Conservation (phyloP, 179 eudicot genomes). For the Gypsophila paniculata region DNA sequence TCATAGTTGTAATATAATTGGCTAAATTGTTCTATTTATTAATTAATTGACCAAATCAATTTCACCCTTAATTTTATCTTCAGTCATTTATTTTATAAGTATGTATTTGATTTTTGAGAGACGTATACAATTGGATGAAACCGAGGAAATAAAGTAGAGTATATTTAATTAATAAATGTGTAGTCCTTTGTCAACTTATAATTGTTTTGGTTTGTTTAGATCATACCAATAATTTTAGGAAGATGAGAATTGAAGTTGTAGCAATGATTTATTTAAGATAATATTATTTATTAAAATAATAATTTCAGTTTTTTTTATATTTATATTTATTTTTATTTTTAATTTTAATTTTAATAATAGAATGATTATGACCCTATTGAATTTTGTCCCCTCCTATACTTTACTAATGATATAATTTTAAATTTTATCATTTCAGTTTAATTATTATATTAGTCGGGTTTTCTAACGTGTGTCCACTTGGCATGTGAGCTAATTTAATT, state of each 20-base stretch:
- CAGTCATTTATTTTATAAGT: too few relatives aligned
- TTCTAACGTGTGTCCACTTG: conserved; percentile 27
- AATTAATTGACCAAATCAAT: not conserved
- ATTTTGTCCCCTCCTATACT: conserved; percentile 22
- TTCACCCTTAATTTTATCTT: not conserved
- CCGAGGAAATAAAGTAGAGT: not conserved
- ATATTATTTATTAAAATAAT: too few relatives aligned
- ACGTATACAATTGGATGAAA: too few relatives aligned
- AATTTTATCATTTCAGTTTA: conserved; percentile 16
- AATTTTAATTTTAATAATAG: too few relatives aligned
- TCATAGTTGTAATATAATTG: conserved; percentile 22
- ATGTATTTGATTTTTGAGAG: too few relatives aligned
- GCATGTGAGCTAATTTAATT: conserved; percentile 25
- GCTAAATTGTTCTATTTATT: conserved; percentile 16
- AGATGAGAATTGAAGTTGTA: conserved; percentile 30
- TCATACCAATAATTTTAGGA: conserved; percentile 22
- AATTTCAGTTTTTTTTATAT: too few relatives aligned
- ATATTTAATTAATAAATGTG: not conserved
- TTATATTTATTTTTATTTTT: too few relatives aligned
- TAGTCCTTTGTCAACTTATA: not conserved
- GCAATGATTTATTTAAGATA: conserved; percentile 8
- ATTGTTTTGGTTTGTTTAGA: conserved; percentile 23
- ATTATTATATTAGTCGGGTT: not conserved
- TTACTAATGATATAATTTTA: not conserved
- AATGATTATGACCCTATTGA: conserved; percentile 35